Conservation (phyloP, 2,329 filamentous ascomycete species). For the Dactylellina drechsleri region DNA sequence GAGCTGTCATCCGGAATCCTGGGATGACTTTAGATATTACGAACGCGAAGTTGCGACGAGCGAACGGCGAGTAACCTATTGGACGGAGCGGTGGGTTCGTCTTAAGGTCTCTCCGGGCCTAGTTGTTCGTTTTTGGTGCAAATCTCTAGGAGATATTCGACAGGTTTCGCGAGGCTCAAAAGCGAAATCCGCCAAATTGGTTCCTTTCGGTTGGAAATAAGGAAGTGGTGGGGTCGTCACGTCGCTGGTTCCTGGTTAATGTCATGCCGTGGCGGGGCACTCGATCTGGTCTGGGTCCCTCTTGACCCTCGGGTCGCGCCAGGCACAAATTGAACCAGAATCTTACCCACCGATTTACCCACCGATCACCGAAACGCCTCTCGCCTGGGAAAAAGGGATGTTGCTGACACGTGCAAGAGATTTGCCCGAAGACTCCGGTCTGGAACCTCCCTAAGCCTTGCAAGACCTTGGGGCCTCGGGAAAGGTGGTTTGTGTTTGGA, state of each 20-base stretch:
- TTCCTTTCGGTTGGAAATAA: slow-evolving; percentile 10
- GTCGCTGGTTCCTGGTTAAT: background rate
- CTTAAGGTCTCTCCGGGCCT: slow-evolving; percentile 30
- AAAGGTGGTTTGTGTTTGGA: too few species aligned
- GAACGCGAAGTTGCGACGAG: slow-evolving; percentile 14
- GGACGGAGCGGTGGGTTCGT: slow-evolving; percentile 5
- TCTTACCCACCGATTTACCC: background rate
- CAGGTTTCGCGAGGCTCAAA: slow-evolving; percentile 29
- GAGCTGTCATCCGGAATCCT: slow-evolving; percentile 31
- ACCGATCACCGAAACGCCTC: slow-evolving; percentile 8
- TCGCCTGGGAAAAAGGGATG: slow-evolving; percentile 14
- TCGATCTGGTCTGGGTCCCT: too few species aligned
- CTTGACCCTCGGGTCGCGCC: too few species aligned
- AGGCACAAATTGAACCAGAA: too few species aligned
- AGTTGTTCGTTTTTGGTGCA: slow-evolving; percentile 17
- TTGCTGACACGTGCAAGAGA: slow-evolving; percentile 5
- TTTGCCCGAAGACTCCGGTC: slow-evolving; percentile 8
- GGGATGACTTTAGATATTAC: background rate
- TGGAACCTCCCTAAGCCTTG: background rate
- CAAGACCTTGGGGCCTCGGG: too few species aligned
- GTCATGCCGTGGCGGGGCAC: background rate
- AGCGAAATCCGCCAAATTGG: slow-evolving; percentile 26
- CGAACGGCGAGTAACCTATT: slow-evolving; percentile 42
- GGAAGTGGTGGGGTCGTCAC: slow-evolving; percentile 2
- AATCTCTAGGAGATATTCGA: background rate